These are phyloP conservation scores for Celoporthe dispersa DNA, from an alignment of 2,329 filamentous ascomycete species.

Conservation along the genomic window DNA sequence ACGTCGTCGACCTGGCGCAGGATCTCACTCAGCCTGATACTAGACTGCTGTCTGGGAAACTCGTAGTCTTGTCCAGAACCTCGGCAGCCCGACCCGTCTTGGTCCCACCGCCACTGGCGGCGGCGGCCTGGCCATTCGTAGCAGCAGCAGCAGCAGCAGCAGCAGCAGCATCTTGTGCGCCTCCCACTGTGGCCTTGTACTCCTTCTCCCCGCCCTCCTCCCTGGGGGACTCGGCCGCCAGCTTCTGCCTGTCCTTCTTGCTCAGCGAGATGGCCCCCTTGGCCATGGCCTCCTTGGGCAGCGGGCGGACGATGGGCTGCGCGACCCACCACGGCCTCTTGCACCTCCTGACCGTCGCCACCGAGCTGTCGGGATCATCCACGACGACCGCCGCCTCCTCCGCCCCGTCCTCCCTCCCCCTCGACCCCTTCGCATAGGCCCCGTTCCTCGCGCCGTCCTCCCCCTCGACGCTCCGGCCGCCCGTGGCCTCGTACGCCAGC, in stretches of 20 bases:
- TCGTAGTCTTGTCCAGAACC: conserved; percentile 23
- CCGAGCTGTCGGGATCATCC: conserved; percentile 60
- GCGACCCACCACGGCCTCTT: conserved; percentile 88
- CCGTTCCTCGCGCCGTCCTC: conserved; percentile 26
- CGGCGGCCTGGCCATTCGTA: neutral
- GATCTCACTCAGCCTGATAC: conserved; percentile 24
- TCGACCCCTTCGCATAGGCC: conserved; percentile 36
- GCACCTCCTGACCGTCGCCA: conserved; percentile 72
- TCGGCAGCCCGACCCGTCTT: conserved; percentile 12
- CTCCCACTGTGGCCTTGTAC: neutral
- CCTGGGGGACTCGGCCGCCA: conserved; percentile 41
- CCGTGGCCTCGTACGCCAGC: conserved; percentile 64
- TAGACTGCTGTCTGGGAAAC: conserved; percentile 20
- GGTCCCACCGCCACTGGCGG: conserved; percentile 1
- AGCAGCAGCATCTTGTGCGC: neutral
- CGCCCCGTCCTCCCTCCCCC: conserved; percentile 32
- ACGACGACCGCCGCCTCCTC: conserved; percentile 41
- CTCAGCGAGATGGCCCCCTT: conserved; percentile 77
- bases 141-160: neutral
- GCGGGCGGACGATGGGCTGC: conserved; percentile 82
- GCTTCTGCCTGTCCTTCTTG: conserved; percentile 66
- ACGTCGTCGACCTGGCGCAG: neutral
- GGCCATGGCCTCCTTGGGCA: conserved; percentile 85
- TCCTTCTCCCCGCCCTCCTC: neutral
- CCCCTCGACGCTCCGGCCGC: conserved; percentile 51